phyloP scores from a whole-genome alignment of 139 green algal species.

The Micractinium conductrix region DNA sequence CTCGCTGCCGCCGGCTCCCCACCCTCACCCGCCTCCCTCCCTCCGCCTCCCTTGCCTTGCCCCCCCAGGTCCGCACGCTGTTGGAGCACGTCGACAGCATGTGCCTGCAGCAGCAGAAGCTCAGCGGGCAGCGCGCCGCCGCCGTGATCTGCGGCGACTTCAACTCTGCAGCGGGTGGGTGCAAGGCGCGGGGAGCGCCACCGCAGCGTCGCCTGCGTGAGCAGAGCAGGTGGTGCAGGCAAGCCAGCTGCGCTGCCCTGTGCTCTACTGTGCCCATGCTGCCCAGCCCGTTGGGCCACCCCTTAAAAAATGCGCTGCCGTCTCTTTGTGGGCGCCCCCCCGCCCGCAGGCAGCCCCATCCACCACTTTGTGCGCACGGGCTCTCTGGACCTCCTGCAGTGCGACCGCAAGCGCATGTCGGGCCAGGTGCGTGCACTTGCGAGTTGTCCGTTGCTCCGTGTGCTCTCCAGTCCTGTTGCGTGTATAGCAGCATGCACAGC shows the following conservation, averaged over 20 bases:
- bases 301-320: no score
- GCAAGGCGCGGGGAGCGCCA: no score
- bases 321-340: not conserved
- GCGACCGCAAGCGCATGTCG: conserved; percentile 48
- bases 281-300: no score
- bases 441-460: not conserved
- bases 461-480: not conserved
- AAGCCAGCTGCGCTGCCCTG: no score
- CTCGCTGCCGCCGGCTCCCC: no score
- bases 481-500: not conserved
- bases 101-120: conserved; percentile 19
- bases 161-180: conserved; percentile 58
- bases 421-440: conserved; percentile 45
- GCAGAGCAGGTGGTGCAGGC: no score
- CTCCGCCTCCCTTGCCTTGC: not conserved
- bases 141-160: conserved; percentile 71
- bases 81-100: conserved; percentile 48
- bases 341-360: conserved; percentile 43
- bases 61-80: conserved; percentile 44
- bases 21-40: not conserved
- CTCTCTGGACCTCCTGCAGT: conserved; percentile 48
- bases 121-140: not conserved
- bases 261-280: no score
- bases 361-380: conserved; percentile 62
- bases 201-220: no score